Conservation (phyloP, 805 yeast genomes). For the Cyberlindnera xishuangbannaensis region DNA sequence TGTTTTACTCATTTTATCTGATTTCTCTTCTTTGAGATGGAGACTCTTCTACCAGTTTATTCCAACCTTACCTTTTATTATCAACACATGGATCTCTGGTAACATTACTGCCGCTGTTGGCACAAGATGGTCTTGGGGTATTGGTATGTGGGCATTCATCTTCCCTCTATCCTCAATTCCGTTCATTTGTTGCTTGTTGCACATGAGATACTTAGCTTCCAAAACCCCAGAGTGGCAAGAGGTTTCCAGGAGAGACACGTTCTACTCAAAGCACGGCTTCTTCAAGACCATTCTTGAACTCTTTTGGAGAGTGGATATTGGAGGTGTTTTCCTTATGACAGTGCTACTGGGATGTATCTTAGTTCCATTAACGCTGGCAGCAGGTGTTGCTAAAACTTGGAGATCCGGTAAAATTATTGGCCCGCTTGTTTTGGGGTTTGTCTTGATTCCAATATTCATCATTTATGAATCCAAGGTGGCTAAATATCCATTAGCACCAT, state of each 20-base stretch:
- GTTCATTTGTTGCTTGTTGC: constrained; percentile 43
- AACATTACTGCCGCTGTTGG: constrained; percentile 38
- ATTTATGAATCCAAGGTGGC: constrained; percentile 26
- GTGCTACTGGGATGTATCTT: constrained; percentile 58
- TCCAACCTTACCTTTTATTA: constrained; percentile 67
- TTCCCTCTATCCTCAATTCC: constrained; percentile 66
- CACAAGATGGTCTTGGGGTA: constrained; percentile 61
- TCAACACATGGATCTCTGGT: constrained; percentile 77
- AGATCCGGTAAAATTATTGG: constrained; percentile 54
- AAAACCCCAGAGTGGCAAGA: constrained; percentile 45
- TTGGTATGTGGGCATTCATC: constrained; percentile 77
- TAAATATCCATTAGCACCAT: constrained; percentile 58
- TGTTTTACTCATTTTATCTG: constrained; percentile 55
- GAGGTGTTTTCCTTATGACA: constrained; percentile 54
- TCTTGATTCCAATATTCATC: constrained; percentile 48
- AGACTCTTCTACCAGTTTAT: constrained; percentile 59
- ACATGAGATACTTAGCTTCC: constrained; percentile 51
- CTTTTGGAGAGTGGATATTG: constrained; percentile 61
- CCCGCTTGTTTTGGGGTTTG: constrained; percentile 64
- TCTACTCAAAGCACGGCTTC: constrained; percentile 33
- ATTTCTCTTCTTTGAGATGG: constrained; percentile 64
- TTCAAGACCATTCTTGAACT: constrained; percentile 26
- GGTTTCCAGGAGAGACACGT: constrained; percentile 35
- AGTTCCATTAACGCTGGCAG: constrained; percentile 73
- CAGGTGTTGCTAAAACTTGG: constrained; percentile 56